Evolutionary conservation across 2,329 filamentous ascomycete species (phyloP), one percentile per base, ranked within the genome.

Genomic region (Thelonectria discophora): DNA sequence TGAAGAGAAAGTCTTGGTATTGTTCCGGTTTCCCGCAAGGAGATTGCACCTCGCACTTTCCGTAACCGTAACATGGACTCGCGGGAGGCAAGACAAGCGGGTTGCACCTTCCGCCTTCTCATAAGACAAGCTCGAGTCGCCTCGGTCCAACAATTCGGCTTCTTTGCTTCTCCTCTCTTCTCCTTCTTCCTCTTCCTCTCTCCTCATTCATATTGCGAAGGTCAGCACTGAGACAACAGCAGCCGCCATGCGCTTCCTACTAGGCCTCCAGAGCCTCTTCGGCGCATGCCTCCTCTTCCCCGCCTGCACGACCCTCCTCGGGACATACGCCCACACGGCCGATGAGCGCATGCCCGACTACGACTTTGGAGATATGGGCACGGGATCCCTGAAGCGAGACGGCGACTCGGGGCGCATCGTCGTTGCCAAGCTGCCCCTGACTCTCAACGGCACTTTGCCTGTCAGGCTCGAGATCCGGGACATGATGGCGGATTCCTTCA

Each of bases 391-490:
- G 30, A 81, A 79, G 60, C 78, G 82, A 42, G 77, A 81, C 48
- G 73, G 75, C 61, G 32, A 67, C 48, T 39, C 72, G 72, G 30
- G 70, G 63, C 63, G 69, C 17, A 76, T 85, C 47, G 74, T 86
- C 47, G 77, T 84, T 17, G 76, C 75, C 4, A 78, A 78, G 9
- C 74, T 82, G 12, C 80, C 80, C 11, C 67, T 74, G 6, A 66
- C 76, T 49, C 66, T 65, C 24, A 77, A 82, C 63, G 78, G 76
- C 43, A 77, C 76, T 15, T 65, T 80, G 9, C 82, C 79, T 12
- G 58, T 79, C 39, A 85, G 92, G 65, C 81, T 83, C 51, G 91
- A 95, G 72, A 86, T 96, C 65, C 83, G 89, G 47, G 79, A 90
- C 40, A 80, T 96, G 68, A 80, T 86, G 65, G 78, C 83, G 55